Conservation (phyloP, 2,329 filamentous ascomycete species). For the Fusarium acutatum region DNA sequence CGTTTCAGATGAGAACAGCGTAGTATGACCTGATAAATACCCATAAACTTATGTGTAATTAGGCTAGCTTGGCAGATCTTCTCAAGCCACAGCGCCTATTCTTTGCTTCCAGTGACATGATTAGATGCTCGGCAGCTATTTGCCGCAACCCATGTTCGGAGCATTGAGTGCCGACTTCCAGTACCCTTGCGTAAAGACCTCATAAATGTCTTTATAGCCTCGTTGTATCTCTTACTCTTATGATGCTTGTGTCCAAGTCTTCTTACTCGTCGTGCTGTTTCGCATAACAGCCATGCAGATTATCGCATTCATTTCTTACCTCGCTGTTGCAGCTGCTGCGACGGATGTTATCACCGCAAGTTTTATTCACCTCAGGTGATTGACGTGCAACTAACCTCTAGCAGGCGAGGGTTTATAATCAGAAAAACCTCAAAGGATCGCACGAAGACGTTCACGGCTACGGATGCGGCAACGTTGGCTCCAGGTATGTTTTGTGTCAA, state of each 20-base stretch:
- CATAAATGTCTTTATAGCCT: neutral
- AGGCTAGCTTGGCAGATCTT: neutral
- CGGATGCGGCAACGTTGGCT: neutral
- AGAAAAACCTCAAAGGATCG: neutral
- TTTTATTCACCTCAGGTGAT: fast-evolving
- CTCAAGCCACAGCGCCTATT: neutral
- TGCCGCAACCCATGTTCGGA: neutral
- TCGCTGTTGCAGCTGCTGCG: neutral
- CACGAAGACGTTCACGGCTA: neutral
- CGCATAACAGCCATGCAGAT: neutral
- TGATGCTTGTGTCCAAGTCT: fast-evolving
- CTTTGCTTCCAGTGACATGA: neutral
- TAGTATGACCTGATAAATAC: neutral
- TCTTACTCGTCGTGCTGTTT: fast-evolving
- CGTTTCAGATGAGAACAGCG: neutral
- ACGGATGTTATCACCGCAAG: neutral
- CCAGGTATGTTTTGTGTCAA: neutral
- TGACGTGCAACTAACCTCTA: fast-evolving
- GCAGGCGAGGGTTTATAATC: neutral
- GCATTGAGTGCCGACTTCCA: neutral
- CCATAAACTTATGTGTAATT: neutral
- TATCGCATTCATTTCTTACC: neutral
- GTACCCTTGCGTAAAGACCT: neutral
- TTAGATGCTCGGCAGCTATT: neutral
- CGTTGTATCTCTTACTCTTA: fast-evolving